phyloP scores from a whole-genome alignment of 2,329 filamentous ascomycete genomes.

The Aureobasidium leucospermi region DNA sequence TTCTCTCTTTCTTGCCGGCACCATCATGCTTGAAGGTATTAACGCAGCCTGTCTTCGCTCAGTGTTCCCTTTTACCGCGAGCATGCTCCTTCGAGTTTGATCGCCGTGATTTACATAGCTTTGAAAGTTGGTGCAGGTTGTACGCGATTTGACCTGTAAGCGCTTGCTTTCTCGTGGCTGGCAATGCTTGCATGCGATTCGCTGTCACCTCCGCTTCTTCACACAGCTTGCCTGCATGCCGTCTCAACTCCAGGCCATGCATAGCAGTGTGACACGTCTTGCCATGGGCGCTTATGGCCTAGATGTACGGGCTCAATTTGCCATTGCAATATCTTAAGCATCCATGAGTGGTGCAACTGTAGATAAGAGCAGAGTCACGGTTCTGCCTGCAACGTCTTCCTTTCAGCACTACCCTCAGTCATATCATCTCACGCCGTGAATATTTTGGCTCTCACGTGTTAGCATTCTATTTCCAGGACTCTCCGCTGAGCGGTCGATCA shows the following conservation, averaged over 20 bases:
- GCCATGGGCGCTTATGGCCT: constrained; percentile 1
- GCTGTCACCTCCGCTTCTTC: not conserved
- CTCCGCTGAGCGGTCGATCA: not conserved
- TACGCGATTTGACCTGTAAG: constrained; percentile 1
- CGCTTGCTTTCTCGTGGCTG: constrained; percentile 6
- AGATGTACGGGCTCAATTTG: not conserved
- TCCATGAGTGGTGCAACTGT: not conserved
- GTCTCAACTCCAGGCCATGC: not conserved
- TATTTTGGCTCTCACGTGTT: not conserved
- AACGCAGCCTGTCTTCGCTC: not conserved
- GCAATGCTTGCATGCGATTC: not conserved
- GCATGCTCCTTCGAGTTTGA: constrained; percentile 1
- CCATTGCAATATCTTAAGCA: not conserved
- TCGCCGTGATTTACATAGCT: not conserved
- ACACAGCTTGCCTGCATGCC: not conserved
- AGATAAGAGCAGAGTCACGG: not conserved
- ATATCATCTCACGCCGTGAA: not conserved
- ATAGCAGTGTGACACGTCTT: constrained; percentile 1
- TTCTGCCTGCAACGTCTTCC: not conserved
- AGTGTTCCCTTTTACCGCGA: not conserved
- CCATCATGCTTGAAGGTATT: too few species aligned
- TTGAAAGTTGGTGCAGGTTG: not conserved
- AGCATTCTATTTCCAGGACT: not conserved
- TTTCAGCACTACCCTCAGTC: not conserved
- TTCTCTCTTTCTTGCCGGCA: too few species aligned